Conservation (phyloP, 495 filamentous ascomycete genomes). For the Cercophora sp. region DNA sequence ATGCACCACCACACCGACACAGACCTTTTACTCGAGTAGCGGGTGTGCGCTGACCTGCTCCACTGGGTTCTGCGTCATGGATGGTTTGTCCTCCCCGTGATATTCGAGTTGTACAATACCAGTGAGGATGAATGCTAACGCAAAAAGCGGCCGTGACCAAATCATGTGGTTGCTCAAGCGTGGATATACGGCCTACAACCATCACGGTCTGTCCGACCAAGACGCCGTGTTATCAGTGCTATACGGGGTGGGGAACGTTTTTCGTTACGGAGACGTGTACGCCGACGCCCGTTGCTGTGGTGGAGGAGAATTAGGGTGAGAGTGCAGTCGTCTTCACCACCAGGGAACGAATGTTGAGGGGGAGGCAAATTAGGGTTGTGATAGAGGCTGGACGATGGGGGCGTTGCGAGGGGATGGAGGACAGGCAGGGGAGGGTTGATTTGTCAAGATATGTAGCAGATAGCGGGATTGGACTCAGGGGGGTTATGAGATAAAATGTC, state of each 20-base stretch:
- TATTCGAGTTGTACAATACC: too few species aligned
- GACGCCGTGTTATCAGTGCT: conserved; percentile 24
- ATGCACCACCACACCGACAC: conserved; percentile 22
- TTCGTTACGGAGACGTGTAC: conserved; percentile 11
- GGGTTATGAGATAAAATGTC: too few species aligned
- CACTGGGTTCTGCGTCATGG: conserved; percentile 22
- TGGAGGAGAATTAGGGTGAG: too few species aligned
- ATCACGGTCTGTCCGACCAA: conserved; percentile 20
- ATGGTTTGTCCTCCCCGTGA: conserved; percentile 11
- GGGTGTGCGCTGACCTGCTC: conserved; percentile 20
- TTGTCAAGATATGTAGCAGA: too few species aligned
- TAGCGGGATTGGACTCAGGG: too few species aligned
- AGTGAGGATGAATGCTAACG: neutral
- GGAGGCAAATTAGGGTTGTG: too few species aligned
- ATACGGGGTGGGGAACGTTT: conserved; percentile 25
- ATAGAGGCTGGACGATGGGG: too few species aligned
- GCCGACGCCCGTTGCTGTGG: neutral
- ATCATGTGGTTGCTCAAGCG: conserved; percentile 19
- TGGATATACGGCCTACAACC: conserved; percentile 17
- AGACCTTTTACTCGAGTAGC: conserved; percentile 23
- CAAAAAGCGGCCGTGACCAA: conserved; percentile 15
- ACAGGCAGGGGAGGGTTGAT: too few species aligned
- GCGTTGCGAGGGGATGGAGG: too few species aligned
- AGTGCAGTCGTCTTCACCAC: neutral
- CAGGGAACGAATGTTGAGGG: too few species aligned